Evolutionary conservation across 2,329 filamentous ascomycete genomes (phyloP).

Genomic region (Epichloe brachyelytri): DNA sequence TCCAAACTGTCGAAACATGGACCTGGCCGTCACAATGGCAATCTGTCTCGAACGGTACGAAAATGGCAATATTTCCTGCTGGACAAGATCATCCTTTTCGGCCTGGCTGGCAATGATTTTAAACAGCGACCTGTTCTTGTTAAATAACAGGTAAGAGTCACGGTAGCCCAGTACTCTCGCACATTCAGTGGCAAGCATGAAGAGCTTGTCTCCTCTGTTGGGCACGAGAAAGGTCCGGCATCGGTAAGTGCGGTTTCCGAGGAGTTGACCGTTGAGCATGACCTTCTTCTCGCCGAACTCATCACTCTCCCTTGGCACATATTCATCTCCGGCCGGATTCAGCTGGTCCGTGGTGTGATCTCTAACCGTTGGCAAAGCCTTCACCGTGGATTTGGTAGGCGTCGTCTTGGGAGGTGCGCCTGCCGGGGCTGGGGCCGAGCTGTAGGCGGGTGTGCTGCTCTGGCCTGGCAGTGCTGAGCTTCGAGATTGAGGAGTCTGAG

Average conservation of each 20-base stretch:
- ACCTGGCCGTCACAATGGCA: conserved; percentile 90
- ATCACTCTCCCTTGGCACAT: conserved; percentile 84
- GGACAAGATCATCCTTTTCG: conserved; percentile 93
- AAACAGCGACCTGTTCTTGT: conserved; percentile 91
- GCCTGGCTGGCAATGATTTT: conserved; percentile 95
- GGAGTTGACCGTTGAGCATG: conserved; percentile 64
- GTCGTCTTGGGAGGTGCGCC: conserved; percentile 63
- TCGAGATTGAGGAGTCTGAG: conserved; percentile 42
- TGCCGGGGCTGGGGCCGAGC: conserved; percentile 24
- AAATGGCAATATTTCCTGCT: conserved; percentile 90
- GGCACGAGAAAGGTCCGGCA: conserved; percentile 91
- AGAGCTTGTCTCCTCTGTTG: conserved; percentile 81
- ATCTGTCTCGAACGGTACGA: conserved; percentile 98
- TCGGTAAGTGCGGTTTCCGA: conserved; percentile 75
- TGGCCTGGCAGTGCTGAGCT: conserved; percentile 32
- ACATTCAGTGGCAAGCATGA: conserved; percentile 97
- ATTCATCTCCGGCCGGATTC: conserved; percentile 80
- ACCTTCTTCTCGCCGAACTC: conserved; percentile 93
- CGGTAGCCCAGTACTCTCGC: conserved; percentile 86
- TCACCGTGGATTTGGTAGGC: conserved; percentile 72
- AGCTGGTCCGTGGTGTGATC: conserved; percentile 97
- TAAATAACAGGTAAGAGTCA: conserved; percentile 96
- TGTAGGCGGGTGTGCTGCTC: conserved; percentile 25
- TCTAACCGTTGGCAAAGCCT: conserved; percentile 87
- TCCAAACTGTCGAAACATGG: conserved; percentile 98